Evolutionary conservation across 805 yeast species (phyloP), one percentile per base, ranked within the genome.

Genomic region (Metschnikowia continentalis): DNA sequence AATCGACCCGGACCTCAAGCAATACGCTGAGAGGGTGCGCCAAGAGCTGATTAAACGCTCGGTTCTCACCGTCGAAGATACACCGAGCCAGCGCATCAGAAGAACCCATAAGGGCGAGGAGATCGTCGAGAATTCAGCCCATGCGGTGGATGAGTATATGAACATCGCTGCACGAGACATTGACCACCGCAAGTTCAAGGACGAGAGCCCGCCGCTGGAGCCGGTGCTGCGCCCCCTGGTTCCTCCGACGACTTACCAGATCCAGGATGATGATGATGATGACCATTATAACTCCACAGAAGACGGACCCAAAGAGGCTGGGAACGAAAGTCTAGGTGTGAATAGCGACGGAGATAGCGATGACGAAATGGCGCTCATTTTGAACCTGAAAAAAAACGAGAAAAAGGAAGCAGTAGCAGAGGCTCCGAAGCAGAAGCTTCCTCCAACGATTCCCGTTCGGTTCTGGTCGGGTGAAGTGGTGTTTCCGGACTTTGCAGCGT

Each of bases 21-120:
- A 78, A 56, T 79, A 84, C 50, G 91, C 90, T 15, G 86, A 84
- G 55, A 80, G 80, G 45, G 88, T 88, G 10, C 79, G 86, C 47
- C 80, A 80, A 52, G 87, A 87, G 64, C 79, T 85, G 33, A 80
- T 88, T 49, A 75, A 82, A 30, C 83, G 86, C 50, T 77, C 87
- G 15, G 86, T 90, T 13, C 69, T 90, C 46, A 83, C 83, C 40
- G 76, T 68, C 22, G 81, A 79, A 35, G 78, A 74, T 37, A 66
- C 61, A 32, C 81, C 75, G 32, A 63, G 69, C 30, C 90, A 90
- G 15, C 77, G 83, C 42, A 81, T 88, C 56, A 76, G 89, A 57
- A 77, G 90, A 60, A 88, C 96, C 3, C 96, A 90, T 64, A 88
- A 86, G 65, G 96, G 97, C 23, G 96, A 90, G 54, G 91, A 87